These are phyloP conservation scores for Turritis glabra DNA, from an alignment of 345 rosid genomes.

Conservation along the genomic window DNA sequence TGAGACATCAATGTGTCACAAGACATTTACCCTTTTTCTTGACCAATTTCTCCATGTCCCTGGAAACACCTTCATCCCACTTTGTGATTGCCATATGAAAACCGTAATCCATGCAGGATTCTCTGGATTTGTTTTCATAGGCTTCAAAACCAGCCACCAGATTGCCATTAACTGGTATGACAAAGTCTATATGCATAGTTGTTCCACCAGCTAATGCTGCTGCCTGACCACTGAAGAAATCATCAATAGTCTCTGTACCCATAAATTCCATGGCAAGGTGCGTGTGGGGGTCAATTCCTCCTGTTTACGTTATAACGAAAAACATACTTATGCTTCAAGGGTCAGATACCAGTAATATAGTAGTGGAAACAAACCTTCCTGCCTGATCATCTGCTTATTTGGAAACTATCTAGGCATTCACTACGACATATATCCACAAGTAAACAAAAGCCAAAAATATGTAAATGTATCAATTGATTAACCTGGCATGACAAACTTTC, in stretches of 20 bases:
- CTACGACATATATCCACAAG: too few relatives aligned
- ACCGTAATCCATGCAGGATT: constrained; percentile 93
- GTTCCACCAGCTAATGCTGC: constrained; percentile 99
- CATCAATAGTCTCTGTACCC: constrained; percentile 78
- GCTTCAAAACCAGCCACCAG: constrained; percentile 72
- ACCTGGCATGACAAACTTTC: constrained; percentile 98
- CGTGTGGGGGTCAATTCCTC: constrained; percentile 96
- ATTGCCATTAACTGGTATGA: constrained; percentile 78
- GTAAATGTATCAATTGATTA: constrained; percentile 10
- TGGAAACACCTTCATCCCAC: constrained; percentile 81
- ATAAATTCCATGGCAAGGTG: constrained; percentile 82
- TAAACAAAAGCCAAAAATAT: not conserved
- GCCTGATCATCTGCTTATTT: too few relatives aligned
- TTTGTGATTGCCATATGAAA: constrained; percentile 95
- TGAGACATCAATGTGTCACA: not conserved
- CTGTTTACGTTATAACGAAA: constrained; percentile 41
- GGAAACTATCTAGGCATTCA: not conserved
- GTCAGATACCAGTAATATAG: too few relatives aligned
- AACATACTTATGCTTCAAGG: not conserved
- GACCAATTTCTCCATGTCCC: constrained; percentile 89
- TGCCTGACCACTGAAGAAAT: constrained; percentile 97
- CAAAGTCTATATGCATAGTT: constrained; percentile 96
- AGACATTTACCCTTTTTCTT: constrained; percentile 67
- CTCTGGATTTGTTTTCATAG: constrained; percentile 68
- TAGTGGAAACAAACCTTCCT: too few relatives aligned